Percentiles rank a stretch among this genome's conserved stretches.
These are phyloP conservation scores for Pseudogymnoascus destructans DNA, from an alignment of 2,329 filamentous ascomycete genomes.

Conservation along the genomic window DNA sequence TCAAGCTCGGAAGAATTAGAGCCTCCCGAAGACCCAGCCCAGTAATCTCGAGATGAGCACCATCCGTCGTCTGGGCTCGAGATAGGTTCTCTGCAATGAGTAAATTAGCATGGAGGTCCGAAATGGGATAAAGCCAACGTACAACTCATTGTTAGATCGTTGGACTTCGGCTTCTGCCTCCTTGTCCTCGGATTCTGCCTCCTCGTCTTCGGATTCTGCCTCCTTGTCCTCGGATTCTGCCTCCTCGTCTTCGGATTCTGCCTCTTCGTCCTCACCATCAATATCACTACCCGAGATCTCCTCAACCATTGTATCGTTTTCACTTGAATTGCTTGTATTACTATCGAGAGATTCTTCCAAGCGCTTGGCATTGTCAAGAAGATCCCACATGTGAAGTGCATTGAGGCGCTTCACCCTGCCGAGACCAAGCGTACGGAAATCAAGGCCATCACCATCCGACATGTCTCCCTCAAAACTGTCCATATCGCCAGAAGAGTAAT, in stretches of 20 bases:
- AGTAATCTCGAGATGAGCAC: constrained; percentile 4
- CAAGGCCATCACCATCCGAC: not conserved
- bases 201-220: not conserved
- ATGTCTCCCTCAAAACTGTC: not conserved
- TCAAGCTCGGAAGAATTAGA: not conserved
- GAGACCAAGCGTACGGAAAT: not conserved
- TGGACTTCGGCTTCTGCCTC: not conserved
- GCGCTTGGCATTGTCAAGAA: not conserved
- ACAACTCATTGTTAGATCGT: not conserved
- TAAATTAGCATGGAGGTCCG: not conserved
- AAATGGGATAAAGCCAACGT: not conserved
- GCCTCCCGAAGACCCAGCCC: not conserved
- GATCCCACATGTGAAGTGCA: not conserved
- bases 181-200: too few relatives aligned
- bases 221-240: too few relatives aligned
- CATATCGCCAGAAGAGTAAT: not conserved
- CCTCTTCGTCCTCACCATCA: not conserved
- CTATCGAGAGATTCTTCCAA: not conserved
- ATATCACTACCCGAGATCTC: not conserved
- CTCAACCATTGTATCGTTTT: not conserved
- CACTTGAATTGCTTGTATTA: not conserved
- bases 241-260: not conserved
- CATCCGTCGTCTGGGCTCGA: not conserved
- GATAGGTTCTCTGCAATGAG: not conserved
- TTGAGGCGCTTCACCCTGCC: not conserved